Evolutionary conservation across 208 protist genomes (phyloP).

Genomic region (Acanthamoeba pearcei): DNA sequence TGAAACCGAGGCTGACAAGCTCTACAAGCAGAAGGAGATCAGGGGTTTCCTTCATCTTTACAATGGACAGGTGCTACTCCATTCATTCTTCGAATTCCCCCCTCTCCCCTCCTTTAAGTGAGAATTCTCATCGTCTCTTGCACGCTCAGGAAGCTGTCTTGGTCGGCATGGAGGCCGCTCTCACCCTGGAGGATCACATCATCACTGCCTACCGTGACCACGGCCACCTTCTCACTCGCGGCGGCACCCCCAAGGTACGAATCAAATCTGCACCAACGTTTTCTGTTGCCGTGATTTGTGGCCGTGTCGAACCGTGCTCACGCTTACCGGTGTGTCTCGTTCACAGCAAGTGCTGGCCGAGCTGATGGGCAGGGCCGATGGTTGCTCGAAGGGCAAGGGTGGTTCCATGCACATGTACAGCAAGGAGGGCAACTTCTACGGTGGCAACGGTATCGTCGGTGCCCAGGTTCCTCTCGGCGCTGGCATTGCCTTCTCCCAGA

Average conservation of each 20-base stretch:
- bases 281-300: background rate
- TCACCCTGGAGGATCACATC: slow-evolving; percentile 94
- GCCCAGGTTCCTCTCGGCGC: slow-evolving; percentile 97
- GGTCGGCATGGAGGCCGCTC: slow-evolving; percentile 94
- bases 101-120: background rate
- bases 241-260: slow-evolving; percentile 91
- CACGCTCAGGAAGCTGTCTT: slow-evolving; percentile 93
- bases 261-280: slow-evolving; percentile 76
- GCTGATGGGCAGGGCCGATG: slow-evolving; percentile 92
- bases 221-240: slow-evolving; percentile 94
- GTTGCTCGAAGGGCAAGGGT: slow-evolving; percentile 96
- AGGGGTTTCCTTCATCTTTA: slow-evolving; percentile 99
- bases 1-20: slow-evolving; percentile 95
- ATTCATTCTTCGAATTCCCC: background rate
- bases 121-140: background rate
- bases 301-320: slow-evolving; percentile 77
- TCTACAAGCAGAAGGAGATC: slow-evolving; percentile 97
- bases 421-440: slow-evolving; percentile 95
- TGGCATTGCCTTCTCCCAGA: slow-evolving; percentile 94
- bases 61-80: slow-evolving; percentile 94
- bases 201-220: slow-evolving; percentile 98
- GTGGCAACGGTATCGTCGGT: slow-evolving; percentile 99
- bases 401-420: slow-evolving; percentile 99
- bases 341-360: slow-evolving; percentile 89
- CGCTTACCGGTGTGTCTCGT: slow-evolving; percentile 5